Evolutionary conservation across 2,329 filamentous ascomycete genomes (phyloP), one percentile per base, ranked within the genome.

Genomic region (Talaromyces sp.): DNA sequence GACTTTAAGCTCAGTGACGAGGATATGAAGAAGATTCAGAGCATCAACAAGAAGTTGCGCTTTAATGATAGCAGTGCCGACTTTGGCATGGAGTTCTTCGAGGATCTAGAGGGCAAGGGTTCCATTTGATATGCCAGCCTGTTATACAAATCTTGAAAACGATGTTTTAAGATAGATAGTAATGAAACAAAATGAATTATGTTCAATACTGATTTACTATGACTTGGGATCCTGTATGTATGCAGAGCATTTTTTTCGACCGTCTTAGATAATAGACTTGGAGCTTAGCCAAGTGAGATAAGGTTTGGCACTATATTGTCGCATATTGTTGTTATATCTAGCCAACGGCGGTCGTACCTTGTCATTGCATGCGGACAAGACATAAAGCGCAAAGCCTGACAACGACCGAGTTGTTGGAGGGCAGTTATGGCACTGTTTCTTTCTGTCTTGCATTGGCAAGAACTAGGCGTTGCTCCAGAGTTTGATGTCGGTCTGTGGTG

Each of bases 21-120:
- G 60, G 88, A 90, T 70, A 75, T 89, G 70, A 75, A 83, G 71
- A 84, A 82, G 75, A 84, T 87, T 60, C 77, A 81, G 45, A 70
- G 67, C 0, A 78, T 89, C 22, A 86, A 89, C 71, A 86, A 84
- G 76, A 88, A 88, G 75, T 54, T 87, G 68, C 78, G 87, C 49
- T 88, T 89, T 71, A 89, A 88, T 64, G 86, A 89, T 72, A 82
- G 85, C 4, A 84, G 80, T 50, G 76, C 71, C 7, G 78, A 75
- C 24, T 89, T 89, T 76, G 82, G 85, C 3, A 86, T 83, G 74
- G 77, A 85, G 8, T 87, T 88, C 69, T 89, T 86, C 68, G 69
- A 72, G 1, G 86, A 87, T 73, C 70, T 89, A 63, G 87, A 89
- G 61, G 86, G 86, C 3, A 86, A 86, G 31, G 27, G 27, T 45